A percentile compares a stretch with the other conserved stretches of the same genome.
phyloP scores from a whole-genome alignment of 306 rosid species.

The Psophocarpus tetragonolobus region DNA sequence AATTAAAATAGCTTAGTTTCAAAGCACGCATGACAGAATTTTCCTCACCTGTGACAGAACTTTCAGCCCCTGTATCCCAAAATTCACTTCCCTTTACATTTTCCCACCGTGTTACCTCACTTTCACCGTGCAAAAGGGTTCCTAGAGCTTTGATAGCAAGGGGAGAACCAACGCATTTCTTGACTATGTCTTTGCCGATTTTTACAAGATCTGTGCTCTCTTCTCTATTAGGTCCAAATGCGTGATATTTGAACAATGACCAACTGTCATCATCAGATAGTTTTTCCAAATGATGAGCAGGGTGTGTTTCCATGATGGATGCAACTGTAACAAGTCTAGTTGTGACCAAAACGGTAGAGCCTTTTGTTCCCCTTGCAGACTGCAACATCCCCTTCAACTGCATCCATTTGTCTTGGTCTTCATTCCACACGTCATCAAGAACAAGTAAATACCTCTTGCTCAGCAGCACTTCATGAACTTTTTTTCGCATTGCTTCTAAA shows the following conservation, averaged over 20 bases:
- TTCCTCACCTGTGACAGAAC: neutral
- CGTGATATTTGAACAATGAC: neutral
- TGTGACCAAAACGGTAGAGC: conserved; percentile 30
- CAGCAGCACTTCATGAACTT: neutral
- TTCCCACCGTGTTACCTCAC: conserved; percentile 13
- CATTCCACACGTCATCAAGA: conserved; percentile 44
- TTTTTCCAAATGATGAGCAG: neutral
- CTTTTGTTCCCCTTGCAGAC: conserved; percentile 3
- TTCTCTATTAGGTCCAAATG: neutral
- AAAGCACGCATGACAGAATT: neutral
- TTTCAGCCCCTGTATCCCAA: neutral
- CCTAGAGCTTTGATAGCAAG: neutral
- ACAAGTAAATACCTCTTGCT: conserved; percentile 32
- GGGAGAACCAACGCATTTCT: conserved; percentile 24
- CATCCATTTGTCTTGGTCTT: conserved; percentile 16
- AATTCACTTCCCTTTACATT: neutral
- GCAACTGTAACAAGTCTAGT: conserved; percentile 29
- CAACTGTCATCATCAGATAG: neutral
- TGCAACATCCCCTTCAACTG: conserved; percentile 14
- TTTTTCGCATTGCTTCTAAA: neutral
- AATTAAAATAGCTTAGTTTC: neutral
- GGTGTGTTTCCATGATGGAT: neutral
- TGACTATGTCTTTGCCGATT: conserved; percentile 31
- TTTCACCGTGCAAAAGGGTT: conserved; percentile 25
- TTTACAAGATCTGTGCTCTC: conserved; percentile 9